These are phyloP conservation scores for Stagonosporopsis chrysanthemi DNA, from an alignment of 2,329 filamentous ascomycete species.

Conservation along the genomic window DNA sequence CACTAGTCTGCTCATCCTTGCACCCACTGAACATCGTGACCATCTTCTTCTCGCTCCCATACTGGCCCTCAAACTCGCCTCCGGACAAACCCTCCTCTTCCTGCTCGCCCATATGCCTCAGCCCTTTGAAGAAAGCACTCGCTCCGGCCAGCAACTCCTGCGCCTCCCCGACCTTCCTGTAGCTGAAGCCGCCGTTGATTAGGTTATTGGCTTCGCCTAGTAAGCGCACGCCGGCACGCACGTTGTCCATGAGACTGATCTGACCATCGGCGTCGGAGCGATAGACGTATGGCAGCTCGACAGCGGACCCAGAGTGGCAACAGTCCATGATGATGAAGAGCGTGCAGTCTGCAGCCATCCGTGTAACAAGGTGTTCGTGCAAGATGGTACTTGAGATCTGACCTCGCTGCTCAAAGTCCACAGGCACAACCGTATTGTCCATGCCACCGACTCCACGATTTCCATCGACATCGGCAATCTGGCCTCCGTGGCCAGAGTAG, in stretches of 20 bases:
- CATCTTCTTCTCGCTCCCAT: constrained; percentile 55
- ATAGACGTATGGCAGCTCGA: constrained; percentile 67
- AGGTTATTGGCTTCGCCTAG: constrained; percentile 59
- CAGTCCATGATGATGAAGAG: constrained; percentile 68
- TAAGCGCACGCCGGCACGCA: constrained; percentile 60
- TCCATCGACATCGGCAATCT: constrained; percentile 57
- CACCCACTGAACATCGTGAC: constrained; percentile 62
- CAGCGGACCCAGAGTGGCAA: constrained; percentile 67
- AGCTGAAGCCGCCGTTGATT: constrained; percentile 59
- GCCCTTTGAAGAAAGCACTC: constrained; percentile 61
- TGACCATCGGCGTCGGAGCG: constrained; percentile 64
- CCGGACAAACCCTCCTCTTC: constrained; percentile 54
- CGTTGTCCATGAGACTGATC: constrained; percentile 63
- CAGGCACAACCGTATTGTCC: constrained; percentile 63
- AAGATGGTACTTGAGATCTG: constrained; percentile 62
- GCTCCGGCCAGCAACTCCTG: constrained; percentile 62
- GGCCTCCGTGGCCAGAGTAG: constrained; percentile 67
- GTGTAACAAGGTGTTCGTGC: constrained; percentile 61
- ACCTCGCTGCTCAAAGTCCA: constrained; percentile 61
- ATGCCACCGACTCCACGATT: constrained; percentile 40
- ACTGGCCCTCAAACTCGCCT: constrained; percentile 54
- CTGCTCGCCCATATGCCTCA: constrained; percentile 57
- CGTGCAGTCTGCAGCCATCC: constrained; percentile 59
- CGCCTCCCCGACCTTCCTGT: constrained; percentile 60
- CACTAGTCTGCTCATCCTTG: constrained; percentile 60